Conservation (phyloP, 352 stramenopile genomes). For the Globisporangium perplexum region DNA sequence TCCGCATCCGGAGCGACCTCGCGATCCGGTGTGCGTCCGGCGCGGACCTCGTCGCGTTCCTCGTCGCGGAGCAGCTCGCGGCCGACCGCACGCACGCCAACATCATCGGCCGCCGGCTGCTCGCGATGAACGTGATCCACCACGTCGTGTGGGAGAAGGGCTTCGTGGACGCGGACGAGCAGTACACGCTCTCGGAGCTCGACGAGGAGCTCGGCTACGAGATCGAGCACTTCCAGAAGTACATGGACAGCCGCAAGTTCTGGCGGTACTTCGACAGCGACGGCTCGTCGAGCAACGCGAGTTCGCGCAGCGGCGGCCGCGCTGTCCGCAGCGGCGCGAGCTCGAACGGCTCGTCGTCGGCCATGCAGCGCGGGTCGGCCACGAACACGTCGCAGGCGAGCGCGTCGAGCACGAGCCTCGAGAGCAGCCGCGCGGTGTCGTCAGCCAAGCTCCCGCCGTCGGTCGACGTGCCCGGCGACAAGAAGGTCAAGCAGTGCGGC, state of each 20-base stretch:
- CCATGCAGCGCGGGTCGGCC: slow-evolving; percentile 8
- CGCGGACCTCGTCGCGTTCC: slow-evolving; percentile 64
- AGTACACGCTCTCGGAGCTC: slow-evolving; percentile 59
- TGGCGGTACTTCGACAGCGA: slow-evolving; percentile 71
- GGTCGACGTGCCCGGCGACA: slow-evolving; percentile 20
- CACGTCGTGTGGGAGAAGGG: slow-evolving; percentile 83
- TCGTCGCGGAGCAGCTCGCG: slow-evolving; percentile 48
- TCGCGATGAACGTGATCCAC: slow-evolving; percentile 84
- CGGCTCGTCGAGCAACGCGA: slow-evolving; percentile 14
- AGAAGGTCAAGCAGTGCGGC: slow-evolving; percentile 66
- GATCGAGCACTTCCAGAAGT: slow-evolving; percentile 73
- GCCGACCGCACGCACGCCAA: slow-evolving; percentile 45
- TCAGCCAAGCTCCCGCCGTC: slow-evolving; percentile 3
- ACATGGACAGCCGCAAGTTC: slow-evolving; percentile 76
- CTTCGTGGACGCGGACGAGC: slow-evolving; percentile 72
- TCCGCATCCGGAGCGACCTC: slow-evolving; percentile 64
- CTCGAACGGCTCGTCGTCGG: slow-evolving; percentile 10
- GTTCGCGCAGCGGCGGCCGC: slow-evolving; percentile 13
- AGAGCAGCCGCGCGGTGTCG: background rate
- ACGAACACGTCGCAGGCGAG: slow-evolving; percentile 10
- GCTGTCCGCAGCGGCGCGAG: slow-evolving; percentile 22
- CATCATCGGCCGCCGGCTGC: slow-evolving; percentile 44
- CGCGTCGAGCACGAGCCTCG: slow-evolving; percentile 6
- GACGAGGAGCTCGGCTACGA: slow-evolving; percentile 58
- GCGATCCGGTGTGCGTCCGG: slow-evolving; percentile 57